Evolutionary conservation across 164 flowering plant species (phyloP).

Genomic region (Annona squamosa): DNA sequence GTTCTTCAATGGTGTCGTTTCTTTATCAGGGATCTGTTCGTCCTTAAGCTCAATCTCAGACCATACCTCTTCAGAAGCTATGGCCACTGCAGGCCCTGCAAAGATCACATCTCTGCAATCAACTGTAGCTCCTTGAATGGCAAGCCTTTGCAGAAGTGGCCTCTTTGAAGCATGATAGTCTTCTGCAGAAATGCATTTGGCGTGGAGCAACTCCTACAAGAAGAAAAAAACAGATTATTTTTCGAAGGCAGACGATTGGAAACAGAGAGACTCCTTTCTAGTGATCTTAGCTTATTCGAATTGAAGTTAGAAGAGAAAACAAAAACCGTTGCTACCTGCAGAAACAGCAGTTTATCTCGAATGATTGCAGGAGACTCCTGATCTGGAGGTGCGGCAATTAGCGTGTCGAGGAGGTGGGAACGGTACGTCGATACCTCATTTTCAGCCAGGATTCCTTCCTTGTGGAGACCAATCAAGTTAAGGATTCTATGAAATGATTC

Average conservation of each 20-base stretch:
- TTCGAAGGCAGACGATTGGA: too few species aligned
- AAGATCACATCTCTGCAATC: conserved; percentile 56
- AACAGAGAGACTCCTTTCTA: too few species aligned
- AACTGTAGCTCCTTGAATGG: conserved; percentile 80
- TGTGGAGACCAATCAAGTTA: conserved; percentile 70
- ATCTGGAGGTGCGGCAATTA: conserved; percentile 52
- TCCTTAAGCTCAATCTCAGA: conserved; percentile 72
- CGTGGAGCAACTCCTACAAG: conserved; percentile 67
- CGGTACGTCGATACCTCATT: conserved; percentile 60
- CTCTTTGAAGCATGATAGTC: conserved; percentile 88
- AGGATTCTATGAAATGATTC: conserved; percentile 81
- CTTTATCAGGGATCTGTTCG: conserved; percentile 35
- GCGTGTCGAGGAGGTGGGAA: conserved; percentile 60
- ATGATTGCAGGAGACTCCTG: conserved; percentile 53
- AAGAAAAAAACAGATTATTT: not conserved
- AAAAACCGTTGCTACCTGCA: conserved; percentile 47
- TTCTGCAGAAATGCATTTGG: conserved; percentile 72
- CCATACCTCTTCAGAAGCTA: conserved; percentile 64
- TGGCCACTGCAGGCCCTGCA: conserved; percentile 17
- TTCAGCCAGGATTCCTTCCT: conserved; percentile 70
- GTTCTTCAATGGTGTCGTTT: conserved; percentile 27
- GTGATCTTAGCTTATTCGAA: too few species aligned
- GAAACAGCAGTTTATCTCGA: conserved; percentile 78
- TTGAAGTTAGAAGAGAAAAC: not conserved
- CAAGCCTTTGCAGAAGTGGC: conserved; percentile 79